Evolutionary conservation across 1,139 yeast genomes (phyloP).

Genomic region (Saccharomyces hybrid): DNA sequence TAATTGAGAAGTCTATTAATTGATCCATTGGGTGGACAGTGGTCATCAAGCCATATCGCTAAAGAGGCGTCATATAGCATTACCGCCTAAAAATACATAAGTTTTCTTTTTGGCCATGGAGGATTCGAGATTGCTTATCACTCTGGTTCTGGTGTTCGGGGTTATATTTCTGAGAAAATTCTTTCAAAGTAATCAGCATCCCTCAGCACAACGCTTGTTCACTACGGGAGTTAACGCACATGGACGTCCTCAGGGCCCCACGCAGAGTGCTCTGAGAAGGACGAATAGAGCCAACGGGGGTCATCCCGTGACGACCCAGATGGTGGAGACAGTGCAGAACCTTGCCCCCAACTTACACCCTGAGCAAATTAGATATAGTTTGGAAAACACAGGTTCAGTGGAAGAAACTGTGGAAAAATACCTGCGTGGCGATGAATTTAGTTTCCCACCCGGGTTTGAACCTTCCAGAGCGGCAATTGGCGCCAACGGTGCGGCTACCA

Average conservation of each 20-base stretch:
- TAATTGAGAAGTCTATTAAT: background rate
- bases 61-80: background rate
- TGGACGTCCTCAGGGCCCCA: conserved; percentile 1
- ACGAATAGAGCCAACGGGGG: conserved; percentile 5
- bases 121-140: background rate
- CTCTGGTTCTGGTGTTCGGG: background rate
- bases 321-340: conserved; percentile 77
- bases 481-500: background rate
- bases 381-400: conserved; percentile 62
- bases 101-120: background rate
- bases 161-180: background rate
- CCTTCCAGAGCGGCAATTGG: conserved; percentile 3
- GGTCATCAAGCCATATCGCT: background rate
- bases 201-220: background rate
- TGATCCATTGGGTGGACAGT: background rate
- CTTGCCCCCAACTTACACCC: conserved; percentile 63
- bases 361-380: conserved; percentile 56
- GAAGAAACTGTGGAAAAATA: conserved; percentile 66
- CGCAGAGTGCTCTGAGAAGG: conserved; percentile 12
- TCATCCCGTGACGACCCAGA: conserved; percentile 49
- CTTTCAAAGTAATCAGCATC: background rate
- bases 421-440: conserved; percentile 53
- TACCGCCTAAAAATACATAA: background rate
- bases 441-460: conserved; percentile 46
- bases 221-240: conserved; percentile 1